Percentiles rank a stretch among this genome's conserved stretches.
Conservation (phyloP, 108 stramenopile species). For the Mediolabrus comicus region DNA sequence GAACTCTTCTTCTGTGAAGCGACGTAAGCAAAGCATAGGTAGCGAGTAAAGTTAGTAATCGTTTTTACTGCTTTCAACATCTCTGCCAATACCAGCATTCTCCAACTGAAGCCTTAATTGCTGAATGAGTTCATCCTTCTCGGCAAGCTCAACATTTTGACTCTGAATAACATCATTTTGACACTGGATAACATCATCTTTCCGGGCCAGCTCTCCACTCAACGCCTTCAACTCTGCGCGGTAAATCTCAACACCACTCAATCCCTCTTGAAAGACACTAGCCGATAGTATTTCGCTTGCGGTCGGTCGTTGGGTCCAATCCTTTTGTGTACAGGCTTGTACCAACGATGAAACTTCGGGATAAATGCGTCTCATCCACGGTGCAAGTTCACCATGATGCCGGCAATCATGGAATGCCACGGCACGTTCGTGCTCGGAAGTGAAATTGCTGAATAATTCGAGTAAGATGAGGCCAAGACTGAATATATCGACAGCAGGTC, state of each 20-base stretch:
- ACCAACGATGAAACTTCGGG: constrained; percentile 61
- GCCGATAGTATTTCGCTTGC: constrained; percentile 49
- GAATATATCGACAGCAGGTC: constrained; percentile 88
- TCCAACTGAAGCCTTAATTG: constrained; percentile 30
- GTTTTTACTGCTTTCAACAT: not conserved
- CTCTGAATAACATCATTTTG: constrained; percentile 18
- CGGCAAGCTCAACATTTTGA: constrained; percentile 22
- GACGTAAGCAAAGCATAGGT: no score
- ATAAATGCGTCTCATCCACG: constrained; percentile 46
- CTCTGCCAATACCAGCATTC: not conserved
- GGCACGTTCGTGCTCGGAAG: constrained; percentile 85
- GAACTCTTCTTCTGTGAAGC: no score
- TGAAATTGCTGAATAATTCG: constrained; percentile 89
- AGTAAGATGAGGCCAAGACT: constrained; percentile 92
- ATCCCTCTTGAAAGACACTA: constrained; percentile 35
- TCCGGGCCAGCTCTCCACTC: constrained; percentile 22
- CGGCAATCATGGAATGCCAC: constrained; percentile 74
- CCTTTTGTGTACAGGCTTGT: constrained; percentile 60
- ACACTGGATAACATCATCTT: constrained; percentile 24
- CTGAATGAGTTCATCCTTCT: constrained; percentile 44
- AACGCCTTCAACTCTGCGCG: constrained; percentile 34
- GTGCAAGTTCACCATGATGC: constrained; percentile 44
- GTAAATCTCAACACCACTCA: constrained; percentile 26
- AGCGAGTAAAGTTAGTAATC: not conserved
- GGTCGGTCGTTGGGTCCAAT: constrained; percentile 57